phyloP scores from a whole-genome alignment of 108 stramenopile genomes.

The Cyclotella choctawhatcheeana region DNA sequence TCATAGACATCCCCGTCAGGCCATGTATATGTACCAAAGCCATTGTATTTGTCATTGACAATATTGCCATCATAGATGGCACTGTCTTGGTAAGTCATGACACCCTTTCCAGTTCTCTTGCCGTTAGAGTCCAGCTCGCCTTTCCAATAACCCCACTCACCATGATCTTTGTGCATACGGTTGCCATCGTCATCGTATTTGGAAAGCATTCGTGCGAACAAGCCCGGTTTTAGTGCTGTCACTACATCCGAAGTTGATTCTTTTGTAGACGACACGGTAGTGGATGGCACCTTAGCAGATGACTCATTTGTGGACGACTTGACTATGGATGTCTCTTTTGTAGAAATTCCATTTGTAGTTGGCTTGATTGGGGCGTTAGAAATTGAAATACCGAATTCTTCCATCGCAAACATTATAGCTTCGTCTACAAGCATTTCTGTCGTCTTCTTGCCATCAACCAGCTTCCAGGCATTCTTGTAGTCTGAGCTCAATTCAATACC shows the following conservation, averaged over 20 bases:
- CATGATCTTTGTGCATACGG: conserved; percentile 21
- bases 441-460: conserved; percentile 13
- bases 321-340: too few species aligned
- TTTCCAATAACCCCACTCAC: conserved; percentile 25
- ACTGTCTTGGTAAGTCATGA: conserved; percentile 33
- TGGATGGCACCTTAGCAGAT: not conserved
- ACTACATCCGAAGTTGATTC: not conserved
- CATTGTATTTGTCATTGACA: conserved; percentile 29
- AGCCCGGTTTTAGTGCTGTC: not conserved
- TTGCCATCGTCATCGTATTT: conserved; percentile 2
- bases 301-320: too few species aligned
- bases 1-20: conserved; percentile 27
- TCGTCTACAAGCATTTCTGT: not conserved
- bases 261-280: not conserved
- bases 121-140: conserved; percentile 31
- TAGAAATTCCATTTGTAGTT: too few species aligned
- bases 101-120: conserved; percentile 28
- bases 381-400: conserved; percentile 9
- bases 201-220: not conserved
- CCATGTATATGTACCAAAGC: conserved; percentile 34
- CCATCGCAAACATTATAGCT: conserved; percentile 12
- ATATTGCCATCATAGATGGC: conserved; percentile 32
- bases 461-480: conserved; percentile 18
- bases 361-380: too few species aligned
- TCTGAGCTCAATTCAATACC: conserved; percentile 67